Percentiles rank a stretch among this genome's conserved stretches.
Conservation (phyloP, 2,329 filamentous ascomycete species). For the Pseudonectria buxi region DNA sequence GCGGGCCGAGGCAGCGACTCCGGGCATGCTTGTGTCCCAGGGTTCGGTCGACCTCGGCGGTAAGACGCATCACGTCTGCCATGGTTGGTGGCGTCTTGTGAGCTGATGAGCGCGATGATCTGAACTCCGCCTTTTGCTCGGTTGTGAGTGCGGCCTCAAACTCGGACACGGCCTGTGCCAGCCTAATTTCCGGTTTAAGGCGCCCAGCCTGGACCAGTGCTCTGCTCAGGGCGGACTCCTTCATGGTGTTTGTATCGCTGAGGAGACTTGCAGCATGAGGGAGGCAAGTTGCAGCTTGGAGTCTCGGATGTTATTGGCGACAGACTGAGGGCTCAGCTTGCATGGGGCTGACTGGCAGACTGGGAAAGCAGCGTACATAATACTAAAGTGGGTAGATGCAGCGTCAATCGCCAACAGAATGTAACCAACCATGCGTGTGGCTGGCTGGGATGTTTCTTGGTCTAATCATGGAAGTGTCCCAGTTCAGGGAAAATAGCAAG, state of each 20-base stretch:
- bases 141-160: slow-evolving; percentile 31
- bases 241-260: not conserved
- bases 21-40: slow-evolving; percentile 9
- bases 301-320: too few relatives aligned
- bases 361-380: too few relatives aligned
- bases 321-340: too few relatives aligned
- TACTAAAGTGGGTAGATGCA: too few relatives aligned
- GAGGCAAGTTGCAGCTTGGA: not conserved
- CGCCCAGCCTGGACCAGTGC: too few relatives aligned
- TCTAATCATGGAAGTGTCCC: too few relatives aligned
- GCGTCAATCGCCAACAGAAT: too few relatives aligned
- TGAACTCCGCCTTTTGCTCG: slow-evolving; percentile 29
- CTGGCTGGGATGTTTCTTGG: too few relatives aligned
- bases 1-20: slow-evolving; percentile 31
- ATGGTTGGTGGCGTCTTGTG: slow-evolving; percentile 19
- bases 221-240: too few relatives aligned
- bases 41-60: slow-evolving; percentile 29
- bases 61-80: slow-evolving; percentile 34
- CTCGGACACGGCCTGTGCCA: slow-evolving; percentile 33
- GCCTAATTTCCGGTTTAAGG: slow-evolving; percentile 30
- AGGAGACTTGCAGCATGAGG: not conserved
- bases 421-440: too few relatives aligned
- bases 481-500: too few relatives aligned
- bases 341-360: too few relatives aligned
- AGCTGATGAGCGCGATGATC: slow-evolving; percentile 11